phyloP scores from a whole-genome alignment of 2,329 filamentous ascomycete species.

The Pseudogymnoascus sp. region DNA sequence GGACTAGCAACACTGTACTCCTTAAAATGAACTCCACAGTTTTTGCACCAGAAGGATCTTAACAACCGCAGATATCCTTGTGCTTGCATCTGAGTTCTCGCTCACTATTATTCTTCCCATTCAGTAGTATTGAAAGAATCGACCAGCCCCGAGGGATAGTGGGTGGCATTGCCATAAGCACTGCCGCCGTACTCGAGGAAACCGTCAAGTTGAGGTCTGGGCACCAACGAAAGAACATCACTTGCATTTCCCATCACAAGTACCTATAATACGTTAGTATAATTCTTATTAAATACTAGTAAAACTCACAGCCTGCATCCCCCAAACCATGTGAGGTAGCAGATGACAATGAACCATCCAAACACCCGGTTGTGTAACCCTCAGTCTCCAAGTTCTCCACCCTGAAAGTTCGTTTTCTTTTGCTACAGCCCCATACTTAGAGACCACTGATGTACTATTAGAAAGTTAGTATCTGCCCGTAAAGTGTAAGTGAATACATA shows the following conservation, averaged over 20 bases:
- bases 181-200: constrained; percentile 28
- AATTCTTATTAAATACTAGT: too few species aligned
- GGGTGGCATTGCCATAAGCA: constrained; percentile 25
- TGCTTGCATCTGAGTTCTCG: too few species aligned
- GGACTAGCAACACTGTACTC: background rate
- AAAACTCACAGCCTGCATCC: background rate
- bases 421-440: constrained; percentile 31
- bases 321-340: constrained; percentile 37
- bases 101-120: too few species aligned
- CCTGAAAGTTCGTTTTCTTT: constrained; percentile 17
- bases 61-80: too few species aligned
- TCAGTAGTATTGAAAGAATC: too few species aligned
- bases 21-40: too few species aligned
- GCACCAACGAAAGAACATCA: constrained; percentile 19
- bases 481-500: background rate
- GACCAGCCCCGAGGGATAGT: background rate
- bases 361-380: constrained; percentile 38
- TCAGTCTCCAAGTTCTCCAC: constrained; percentile 44
- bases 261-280: background rate
- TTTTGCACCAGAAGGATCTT: too few species aligned
- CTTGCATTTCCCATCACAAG: constrained; percentile 29
- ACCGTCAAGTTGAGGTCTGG: constrained; percentile 23
- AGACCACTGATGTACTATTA: constrained; percentile 36
- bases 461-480: background rate
- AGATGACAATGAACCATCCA: constrained; percentile 46